Base-by-base conservation (phyloP, 805 yeast genomes). In the Metschnikowia gelsemii region DNA sequence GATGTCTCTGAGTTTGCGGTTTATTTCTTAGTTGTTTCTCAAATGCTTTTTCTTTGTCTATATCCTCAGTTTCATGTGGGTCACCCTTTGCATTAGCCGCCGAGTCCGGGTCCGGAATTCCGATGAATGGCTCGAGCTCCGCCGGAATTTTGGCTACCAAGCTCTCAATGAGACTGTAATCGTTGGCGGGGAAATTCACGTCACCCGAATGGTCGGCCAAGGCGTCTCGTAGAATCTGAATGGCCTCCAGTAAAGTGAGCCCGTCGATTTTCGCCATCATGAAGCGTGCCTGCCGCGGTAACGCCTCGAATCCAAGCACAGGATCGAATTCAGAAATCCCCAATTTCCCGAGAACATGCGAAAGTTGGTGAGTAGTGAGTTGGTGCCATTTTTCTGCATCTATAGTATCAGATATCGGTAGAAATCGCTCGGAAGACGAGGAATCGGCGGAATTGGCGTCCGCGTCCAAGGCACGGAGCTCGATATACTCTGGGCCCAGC, bases 221-320 rank as follows among this genome's bases (percentile, higher is more conserved):
- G 2, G 68, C 59, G 8, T 60, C 62, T 31, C 73, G 51, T 4
- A 70, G 54, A 5, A 69, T 62, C 4, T 49, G 47, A 3, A 67
- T 46, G 1, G 73, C 66, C 2, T 56, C 56, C 3, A 45, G 50
- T 5, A 55, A 38, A 3, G 49, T 24, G 17, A 63, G 22, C 8
- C 37, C 35, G 33, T 58, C 62, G 22, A 66, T 58, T 42, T 63
- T 61, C 16, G 53, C 51, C 5, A 69, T 44, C 64, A 70, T 65
- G 25, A 26, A 48, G 17, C 41, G 45, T 2, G 44, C 45, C 29
- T 26, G 46, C n/a, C 20, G 36, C 23, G 52, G 46, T 11, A 49
- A 32, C 2, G 31, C 32, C 3, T 20, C 38, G 16, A 42, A 22
- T 19, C 37, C 41, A 8, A 43, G 13, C 8, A 46, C 37, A 2